Conservation (phyloP, 805 yeast species). For the Ogataea saltuana region DNA sequence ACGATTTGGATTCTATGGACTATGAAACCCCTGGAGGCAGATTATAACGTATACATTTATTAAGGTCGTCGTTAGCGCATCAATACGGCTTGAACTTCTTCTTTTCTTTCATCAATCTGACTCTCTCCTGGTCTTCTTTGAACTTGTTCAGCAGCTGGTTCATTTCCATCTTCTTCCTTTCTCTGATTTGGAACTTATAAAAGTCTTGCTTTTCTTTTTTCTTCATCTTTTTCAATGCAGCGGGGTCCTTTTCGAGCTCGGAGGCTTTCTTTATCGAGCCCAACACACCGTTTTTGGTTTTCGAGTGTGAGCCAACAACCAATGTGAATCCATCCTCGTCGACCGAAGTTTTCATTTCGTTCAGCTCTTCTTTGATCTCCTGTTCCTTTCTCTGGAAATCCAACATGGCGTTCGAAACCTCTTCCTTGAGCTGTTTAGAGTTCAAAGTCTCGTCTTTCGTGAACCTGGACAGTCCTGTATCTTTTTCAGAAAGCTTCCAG, state of each 20-base stretch:
- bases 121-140: conserved; percentile 87
- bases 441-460: conserved; percentile 46
- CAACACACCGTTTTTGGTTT: conserved; percentile 70
- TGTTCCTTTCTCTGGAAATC: conserved; percentile 73
- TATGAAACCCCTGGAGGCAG: conserved; percentile 45
- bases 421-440: conserved; percentile 49
- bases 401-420: conserved; percentile 61
- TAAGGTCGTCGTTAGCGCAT: conserved; percentile 1
- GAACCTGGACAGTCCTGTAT: conserved; percentile 43
- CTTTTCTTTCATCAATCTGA: conserved; percentile 74
- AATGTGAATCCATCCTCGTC: conserved; percentile 94
- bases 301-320: conserved; percentile 85
- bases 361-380: conserved; percentile 55
- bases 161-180: conserved; percentile 89
- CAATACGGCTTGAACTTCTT: conserved; percentile 84
- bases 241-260: conserved; percentile 35
- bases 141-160: conserved; percentile 80
- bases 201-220: conserved; percentile 85
- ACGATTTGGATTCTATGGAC: conserved; percentile 28
- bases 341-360: conserved; percentile 58
- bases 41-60: conserved; percentile 23
- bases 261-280: conserved; percentile 43
- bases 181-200: conserved; percentile 94
- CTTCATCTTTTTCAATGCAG: conserved; percentile 53
- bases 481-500: conserved; percentile 41